These are phyloP conservation scores for Tetrahymena thermophila DNA, from an alignment of 73 alveolate species.

Conservation along the genomic window DNA sequence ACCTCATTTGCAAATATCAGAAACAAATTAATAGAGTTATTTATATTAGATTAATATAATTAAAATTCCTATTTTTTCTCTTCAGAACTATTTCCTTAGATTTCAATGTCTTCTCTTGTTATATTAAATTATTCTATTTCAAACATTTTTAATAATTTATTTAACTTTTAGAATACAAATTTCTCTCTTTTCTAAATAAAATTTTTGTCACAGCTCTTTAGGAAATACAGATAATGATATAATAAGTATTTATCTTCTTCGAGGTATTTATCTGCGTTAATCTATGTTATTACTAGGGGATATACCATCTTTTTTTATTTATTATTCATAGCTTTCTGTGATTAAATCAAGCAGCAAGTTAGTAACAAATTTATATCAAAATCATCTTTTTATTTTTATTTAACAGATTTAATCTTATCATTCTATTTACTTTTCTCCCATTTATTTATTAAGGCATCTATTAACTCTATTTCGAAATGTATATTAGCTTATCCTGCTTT, in stretches of 20 bases:
- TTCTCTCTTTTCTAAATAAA: not conserved
- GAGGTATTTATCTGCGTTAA: not conserved
- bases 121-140: not conserved
- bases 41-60: no score
- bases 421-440: not conserved
- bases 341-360: not conserved
- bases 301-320: no score
- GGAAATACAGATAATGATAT: not conserved
- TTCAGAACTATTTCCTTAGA: no score
- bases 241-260: not conserved
- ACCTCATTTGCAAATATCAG: not conserved
- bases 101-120: not conserved
- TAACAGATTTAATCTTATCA: no score
- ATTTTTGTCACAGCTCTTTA: not conserved
- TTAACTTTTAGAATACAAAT: no score
- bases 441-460: not conserved
- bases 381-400: no score
- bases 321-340: not conserved
- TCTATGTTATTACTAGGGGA: not conserved
- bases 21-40: not conserved
- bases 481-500: not conserved
- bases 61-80: not conserved
- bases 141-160: no score
- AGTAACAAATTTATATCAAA: no score
- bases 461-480: not conserved